Conservation (phyloP, 441 rosid genomes). For the Theobroma grandiflorum region DNA sequence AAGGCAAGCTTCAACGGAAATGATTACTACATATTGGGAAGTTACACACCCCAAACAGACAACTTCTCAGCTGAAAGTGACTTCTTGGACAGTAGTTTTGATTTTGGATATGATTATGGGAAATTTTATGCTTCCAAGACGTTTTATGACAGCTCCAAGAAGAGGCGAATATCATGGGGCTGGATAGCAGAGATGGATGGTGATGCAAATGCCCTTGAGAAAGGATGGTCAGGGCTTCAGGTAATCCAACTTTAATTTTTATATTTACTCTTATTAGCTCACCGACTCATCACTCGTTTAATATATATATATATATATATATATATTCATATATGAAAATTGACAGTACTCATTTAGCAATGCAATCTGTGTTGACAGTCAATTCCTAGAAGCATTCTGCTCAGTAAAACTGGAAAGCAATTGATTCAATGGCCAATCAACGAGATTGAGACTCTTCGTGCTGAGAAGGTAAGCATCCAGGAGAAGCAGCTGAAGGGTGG, state of each 20-base stretch:
- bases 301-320: no score
- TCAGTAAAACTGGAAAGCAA: conserved; percentile 40
- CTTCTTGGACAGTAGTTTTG: conserved; percentile 39
- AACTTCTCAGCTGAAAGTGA: conserved; percentile 45
- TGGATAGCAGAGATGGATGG: conserved; percentile 56
- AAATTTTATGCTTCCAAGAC: conserved; percentile 61
- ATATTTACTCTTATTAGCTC: neutral
- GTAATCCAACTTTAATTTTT: conserved; percentile 29
- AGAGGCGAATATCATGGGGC: conserved; percentile 53
- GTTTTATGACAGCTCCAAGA: conserved; percentile 52
- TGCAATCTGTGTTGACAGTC: conserved; percentile 20
- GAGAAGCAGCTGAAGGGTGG: conserved; percentile 35
- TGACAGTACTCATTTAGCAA: neutral
- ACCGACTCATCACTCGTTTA: neutral
- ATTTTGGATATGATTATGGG: conserved; percentile 59
- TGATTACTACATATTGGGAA: conserved; percentile 56
- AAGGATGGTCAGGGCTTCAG: conserved; percentile 63
- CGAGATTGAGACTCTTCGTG: conserved; percentile 42
- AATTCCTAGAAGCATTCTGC: conserved; percentile 40
- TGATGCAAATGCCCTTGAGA: conserved; percentile 38
- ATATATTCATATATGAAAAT: neutral
- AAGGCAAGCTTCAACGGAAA: conserved; percentile 48
- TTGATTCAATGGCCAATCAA: conserved; percentile 44
- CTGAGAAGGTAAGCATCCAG: conserved; percentile 28
- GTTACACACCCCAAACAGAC: conserved; percentile 38